These are phyloP conservation scores for Chondrus crispus DNA, from an alignment of 23 red algal genomes.

Conservation along the genomic window DNA sequence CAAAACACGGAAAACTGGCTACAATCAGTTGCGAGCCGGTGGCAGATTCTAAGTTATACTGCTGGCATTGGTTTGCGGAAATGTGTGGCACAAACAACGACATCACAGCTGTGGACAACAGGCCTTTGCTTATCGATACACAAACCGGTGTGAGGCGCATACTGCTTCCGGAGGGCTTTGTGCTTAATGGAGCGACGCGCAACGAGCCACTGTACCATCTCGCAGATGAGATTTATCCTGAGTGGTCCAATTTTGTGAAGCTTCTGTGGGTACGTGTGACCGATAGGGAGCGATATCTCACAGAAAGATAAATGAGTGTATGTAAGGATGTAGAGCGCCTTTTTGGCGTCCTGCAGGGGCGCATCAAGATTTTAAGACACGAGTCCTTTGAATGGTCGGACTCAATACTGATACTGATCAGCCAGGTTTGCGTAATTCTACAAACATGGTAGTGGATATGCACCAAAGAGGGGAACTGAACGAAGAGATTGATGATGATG, in stretches of 20 bases:
- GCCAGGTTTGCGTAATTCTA: conserved; percentile 19
- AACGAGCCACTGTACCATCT: conserved; percentile 6
- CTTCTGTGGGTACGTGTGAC: not conserved
- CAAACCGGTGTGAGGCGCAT: not conserved
- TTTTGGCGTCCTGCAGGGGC: conserved; percentile 15
- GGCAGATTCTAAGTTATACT: not conserved
- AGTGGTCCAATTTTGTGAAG: not conserved
- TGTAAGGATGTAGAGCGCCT: conserved; percentile 35
- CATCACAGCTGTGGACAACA: conserved; percentile 7
- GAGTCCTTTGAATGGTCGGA: not conserved
- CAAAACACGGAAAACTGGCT: conserved; percentile 30
- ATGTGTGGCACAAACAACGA: conserved; percentile 16
- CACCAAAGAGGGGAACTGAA: not conserved
- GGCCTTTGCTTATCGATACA: conserved; percentile 13
- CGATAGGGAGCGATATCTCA: not conserved
- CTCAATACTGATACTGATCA: conserved; percentile 1
- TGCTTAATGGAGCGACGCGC: not conserved
- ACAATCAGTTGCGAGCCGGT: not conserved
- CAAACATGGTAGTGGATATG: conserved; percentile 40
- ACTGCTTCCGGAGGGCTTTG: not conserved
- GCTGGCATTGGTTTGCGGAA: conserved; percentile 17
- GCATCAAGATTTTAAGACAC: conserved; percentile 15
- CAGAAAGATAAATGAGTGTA: not conserved
- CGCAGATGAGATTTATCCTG: not conserved
- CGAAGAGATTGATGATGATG: not conserved